Evolutionary conservation across 1,284 basidiomycete species (phyloP).

Genomic region (Lignosus rhinocerotis): DNA sequence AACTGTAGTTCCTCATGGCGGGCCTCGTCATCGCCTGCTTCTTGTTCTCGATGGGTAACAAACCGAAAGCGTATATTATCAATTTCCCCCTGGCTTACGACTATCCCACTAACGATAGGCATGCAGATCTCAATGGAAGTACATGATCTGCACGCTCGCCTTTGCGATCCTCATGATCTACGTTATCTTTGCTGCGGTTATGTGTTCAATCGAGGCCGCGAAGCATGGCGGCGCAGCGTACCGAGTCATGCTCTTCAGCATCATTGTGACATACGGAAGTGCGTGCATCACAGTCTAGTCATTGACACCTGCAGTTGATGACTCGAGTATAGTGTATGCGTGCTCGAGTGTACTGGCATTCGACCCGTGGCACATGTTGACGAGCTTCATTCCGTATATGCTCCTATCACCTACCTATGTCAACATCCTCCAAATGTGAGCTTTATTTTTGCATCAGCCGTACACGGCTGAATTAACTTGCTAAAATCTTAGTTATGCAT

Average conservation of each 20-base stretch:
- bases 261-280: conserved; percentile 86
- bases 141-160: conserved; percentile 76
- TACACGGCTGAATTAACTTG: conserved; percentile 1
- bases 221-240: conserved; percentile 65
- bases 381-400: conserved; percentile 88
- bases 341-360: conserved; percentile 83
- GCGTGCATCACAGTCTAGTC: conserved; percentile 25
- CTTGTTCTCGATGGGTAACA: conserved; percentile 96
- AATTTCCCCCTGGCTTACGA: not conserved
- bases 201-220: conserved; percentile 74
- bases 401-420: conserved; percentile 88
- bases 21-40: conserved; percentile 88
- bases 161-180: conserved; percentile 85
- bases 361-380: conserved; percentile 93
- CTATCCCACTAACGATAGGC: not conserved
- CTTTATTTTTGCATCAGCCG: conserved; percentile 11
- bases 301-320: not conserved
- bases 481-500: conserved; percentile 60
- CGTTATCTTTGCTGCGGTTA: conserved; percentile 72
- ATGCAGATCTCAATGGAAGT: conserved; percentile 79
- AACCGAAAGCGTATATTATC: conserved; percentile 75
- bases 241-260: conserved; percentile 80
- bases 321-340: conserved; percentile 58
- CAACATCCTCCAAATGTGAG: conserved; percentile 84
- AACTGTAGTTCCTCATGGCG: conserved; percentile 75